Percentiles rank a stretch among this genome's conserved stretches.
Evolutionary conservation across 176 grass and related monocot genomes (phyloP).

Genomic region (Metroxylon sagu): DNA sequence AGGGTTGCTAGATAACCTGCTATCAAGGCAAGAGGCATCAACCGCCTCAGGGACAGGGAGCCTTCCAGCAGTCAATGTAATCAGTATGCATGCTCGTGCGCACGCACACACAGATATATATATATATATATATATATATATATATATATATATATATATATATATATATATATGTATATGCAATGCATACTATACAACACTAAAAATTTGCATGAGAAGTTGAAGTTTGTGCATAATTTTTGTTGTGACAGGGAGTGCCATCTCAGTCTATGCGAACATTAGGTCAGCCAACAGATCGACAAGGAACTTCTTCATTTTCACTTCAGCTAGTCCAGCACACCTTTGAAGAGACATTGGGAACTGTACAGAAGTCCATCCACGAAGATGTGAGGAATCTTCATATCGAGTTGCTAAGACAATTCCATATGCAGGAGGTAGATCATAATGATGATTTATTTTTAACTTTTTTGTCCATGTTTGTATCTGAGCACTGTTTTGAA

Average conservation of each 20-base stretch:
- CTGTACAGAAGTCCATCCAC: constrained; percentile 83
- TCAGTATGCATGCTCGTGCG: constrained; percentile 11
- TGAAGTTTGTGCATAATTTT: constrained; percentile 19
- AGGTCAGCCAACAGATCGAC: constrained; percentile 42
- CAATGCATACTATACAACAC: neutral
- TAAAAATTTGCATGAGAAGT: constrained; percentile 5
- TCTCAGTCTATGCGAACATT: constrained; percentile 30
- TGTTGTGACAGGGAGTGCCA: constrained; percentile 40
- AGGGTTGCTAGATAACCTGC: constrained; percentile 56
- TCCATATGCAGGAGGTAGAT: constrained; percentile 89
- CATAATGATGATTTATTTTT: no score
- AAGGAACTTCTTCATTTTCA: constrained; percentile 76
- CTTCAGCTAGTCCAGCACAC: constrained; percentile 90
- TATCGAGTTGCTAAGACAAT: constrained; percentile 87
- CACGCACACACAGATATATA: no score
- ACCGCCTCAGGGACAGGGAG: constrained; percentile 29
- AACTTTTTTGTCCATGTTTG: no score
- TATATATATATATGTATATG: no score
- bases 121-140: no score
- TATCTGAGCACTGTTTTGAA: no score
- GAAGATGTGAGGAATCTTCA: constrained; percentile 93
- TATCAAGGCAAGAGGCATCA: constrained; percentile 59
- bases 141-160: no score
- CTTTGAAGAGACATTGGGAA: constrained; percentile 78
- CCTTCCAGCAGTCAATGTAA: constrained; percentile 59